These are phyloP conservation scores for Piper longum DNA, from an alignment of 164 flowering plant genomes.

Conservation along the genomic window DNA sequence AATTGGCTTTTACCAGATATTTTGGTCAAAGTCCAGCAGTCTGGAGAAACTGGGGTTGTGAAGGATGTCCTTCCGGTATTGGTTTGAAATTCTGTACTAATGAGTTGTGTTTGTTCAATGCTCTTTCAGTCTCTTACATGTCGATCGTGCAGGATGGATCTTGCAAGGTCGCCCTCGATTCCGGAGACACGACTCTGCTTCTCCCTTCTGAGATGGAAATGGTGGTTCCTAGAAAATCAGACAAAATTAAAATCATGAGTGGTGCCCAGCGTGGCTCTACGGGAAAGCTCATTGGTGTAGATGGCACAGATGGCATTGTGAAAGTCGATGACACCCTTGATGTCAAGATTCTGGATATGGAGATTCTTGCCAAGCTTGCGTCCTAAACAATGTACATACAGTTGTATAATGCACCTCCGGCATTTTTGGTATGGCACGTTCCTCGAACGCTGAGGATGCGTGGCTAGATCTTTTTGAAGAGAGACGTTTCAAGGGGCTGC, in stretches of 20 bases:
- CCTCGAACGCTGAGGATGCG: too few relatives aligned
- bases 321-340: slow-evolving; percentile 81
- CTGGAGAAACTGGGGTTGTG: slow-evolving; percentile 64
- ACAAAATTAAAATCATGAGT: slow-evolving; percentile 80
- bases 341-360: slow-evolving; percentile 87
- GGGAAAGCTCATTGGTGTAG: slow-evolving; percentile 89
- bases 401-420: too few relatives aligned
- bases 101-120: too few relatives aligned
- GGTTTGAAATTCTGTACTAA: background rate
- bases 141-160: slow-evolving; percentile 60
- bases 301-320: slow-evolving; percentile 88
- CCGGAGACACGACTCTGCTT: slow-evolving; percentile 47
- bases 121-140: background rate
- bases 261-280: slow-evolving; percentile 74
- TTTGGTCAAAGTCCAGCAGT: slow-evolving; percentile 54
- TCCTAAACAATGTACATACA: background rate
- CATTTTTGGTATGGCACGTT: too few relatives aligned
- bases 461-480: too few relatives aligned
- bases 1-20: slow-evolving; percentile 73
- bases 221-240: slow-evolving; percentile 62
- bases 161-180: slow-evolving; percentile 59
- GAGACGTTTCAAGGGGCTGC: too few relatives aligned
- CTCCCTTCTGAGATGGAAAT: slow-evolving; percentile 56
- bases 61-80: slow-evolving; percentile 75
- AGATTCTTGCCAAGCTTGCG: slow-evolving; percentile 57